Evolutionary conservation across 768 basidiomycete genomes (phyloP).

Genomic region (Suillus sp.): DNA sequence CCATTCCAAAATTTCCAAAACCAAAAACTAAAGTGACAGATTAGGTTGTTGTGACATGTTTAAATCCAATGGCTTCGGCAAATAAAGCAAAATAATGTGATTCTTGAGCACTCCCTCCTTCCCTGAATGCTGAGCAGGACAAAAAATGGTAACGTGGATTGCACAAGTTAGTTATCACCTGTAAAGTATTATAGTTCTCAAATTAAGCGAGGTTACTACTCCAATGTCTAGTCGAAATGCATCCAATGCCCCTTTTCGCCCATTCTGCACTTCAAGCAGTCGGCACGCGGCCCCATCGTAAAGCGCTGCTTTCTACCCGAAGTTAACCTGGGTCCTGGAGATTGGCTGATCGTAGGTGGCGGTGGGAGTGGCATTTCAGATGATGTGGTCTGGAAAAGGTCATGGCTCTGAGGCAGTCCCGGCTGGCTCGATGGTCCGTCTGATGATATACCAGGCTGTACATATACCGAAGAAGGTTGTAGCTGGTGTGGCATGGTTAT

Average conservation of each 20-base stretch:
- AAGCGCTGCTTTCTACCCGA: conserved; percentile 47
- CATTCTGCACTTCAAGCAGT: conserved; percentile 66
- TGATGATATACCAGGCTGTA: conserved; percentile 30
- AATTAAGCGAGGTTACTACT: background rate
- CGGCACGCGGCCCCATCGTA: conserved; percentile 71
- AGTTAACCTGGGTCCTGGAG: conserved; percentile 6
- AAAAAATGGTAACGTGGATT: background rate
- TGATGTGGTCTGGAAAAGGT: background rate
- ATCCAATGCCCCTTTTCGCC: conserved; percentile 73
- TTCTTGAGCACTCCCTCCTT: background rate
- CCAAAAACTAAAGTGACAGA: conserved; percentile 20
- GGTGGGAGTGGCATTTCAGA: background rate
- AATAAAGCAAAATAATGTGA: background rate
- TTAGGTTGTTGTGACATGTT: conserved; percentile 33
- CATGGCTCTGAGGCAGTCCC: background rate
- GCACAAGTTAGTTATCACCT: background rate
- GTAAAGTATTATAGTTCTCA: conserved; percentile 5
- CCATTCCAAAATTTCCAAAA: conserved; percentile 1
- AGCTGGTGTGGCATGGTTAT: conserved; percentile 1
- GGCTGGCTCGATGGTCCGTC: conserved; percentile 22
- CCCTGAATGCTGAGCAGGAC: background rate
- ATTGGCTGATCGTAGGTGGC: background rate
- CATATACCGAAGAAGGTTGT: conserved; percentile 31
- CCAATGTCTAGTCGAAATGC: conserved; percentile 51
- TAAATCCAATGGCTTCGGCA: conserved; percentile 3